Conservation (phyloP, 2,329 filamentous ascomycete species). For the Talaromyces sp. region DNA sequence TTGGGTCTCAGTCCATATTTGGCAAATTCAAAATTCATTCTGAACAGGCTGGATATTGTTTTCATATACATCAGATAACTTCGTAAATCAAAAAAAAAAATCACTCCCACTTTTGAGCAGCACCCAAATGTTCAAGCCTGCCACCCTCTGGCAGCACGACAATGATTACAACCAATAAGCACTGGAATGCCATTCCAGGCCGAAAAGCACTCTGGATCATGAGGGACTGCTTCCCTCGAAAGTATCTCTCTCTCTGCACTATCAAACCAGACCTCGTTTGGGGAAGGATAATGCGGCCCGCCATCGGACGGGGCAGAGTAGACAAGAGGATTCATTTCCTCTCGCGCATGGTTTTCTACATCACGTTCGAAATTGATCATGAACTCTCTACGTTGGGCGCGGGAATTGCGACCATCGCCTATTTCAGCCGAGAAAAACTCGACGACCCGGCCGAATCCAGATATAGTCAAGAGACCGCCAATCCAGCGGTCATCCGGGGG, state of each 20-base stretch:
- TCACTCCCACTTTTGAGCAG: neutral
- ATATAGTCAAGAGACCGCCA: conserved; percentile 35
- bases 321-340: conserved; percentile 33
- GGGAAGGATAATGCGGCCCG: conserved; percentile 24
- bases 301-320: conserved; percentile 26
- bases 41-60: neutral
- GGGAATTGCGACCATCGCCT: conserved; percentile 35
- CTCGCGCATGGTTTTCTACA: conserved; percentile 30
- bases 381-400: conserved; percentile 37
- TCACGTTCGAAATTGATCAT: conserved; percentile 41
- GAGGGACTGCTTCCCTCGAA: conserved; percentile 23
- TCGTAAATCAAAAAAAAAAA: neutral
- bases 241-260: conserved; percentile 28
- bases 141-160: conserved; percentile 25
- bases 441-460: conserved; percentile 34
- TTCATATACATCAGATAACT: neutral
- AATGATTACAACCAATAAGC: conserved; percentile 31
- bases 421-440: conserved; percentile 42
- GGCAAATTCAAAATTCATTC: neutral
- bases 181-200: conserved; percentile 31
- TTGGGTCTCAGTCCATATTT: neutral
- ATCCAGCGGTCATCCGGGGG: conserved; percentile 34
- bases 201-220: conserved; percentile 29
- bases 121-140: conserved; percentile 16
- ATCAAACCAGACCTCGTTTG: conserved; percentile 38